phyloP scores from a whole-genome alignment of 306 rosid species.

The Comarum palustre region DNA sequence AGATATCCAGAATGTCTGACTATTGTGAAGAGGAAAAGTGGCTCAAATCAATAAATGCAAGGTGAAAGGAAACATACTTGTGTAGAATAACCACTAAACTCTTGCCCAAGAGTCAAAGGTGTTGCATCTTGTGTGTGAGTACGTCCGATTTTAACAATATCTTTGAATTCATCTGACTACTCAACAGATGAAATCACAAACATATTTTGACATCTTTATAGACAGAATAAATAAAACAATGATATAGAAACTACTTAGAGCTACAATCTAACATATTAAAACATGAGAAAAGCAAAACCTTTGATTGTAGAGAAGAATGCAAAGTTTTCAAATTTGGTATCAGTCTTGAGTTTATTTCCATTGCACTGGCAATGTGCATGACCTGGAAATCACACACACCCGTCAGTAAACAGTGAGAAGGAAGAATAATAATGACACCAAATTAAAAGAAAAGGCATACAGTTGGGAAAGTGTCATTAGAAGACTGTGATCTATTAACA shows the following conservation, averaged over 20 bases:
- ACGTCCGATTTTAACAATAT: conserved; percentile 94
- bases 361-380: conserved; percentile 95
- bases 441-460: conserved; percentile 43
- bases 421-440: neutral
- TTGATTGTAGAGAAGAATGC: conserved; percentile 60
- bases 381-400: conserved; percentile 49
- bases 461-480: conserved; percentile 96
- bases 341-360: conserved; percentile 74
- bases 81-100: conserved; percentile 94
- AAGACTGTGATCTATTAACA: conserved; percentile 94
- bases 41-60: conserved; percentile 14
- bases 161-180: conserved; percentile 89
- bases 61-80: conserved; percentile 55
- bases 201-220: neutral
- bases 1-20: conserved; percentile 13
- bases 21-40: conserved; percentile 8
- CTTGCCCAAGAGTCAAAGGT: conserved; percentile 97
- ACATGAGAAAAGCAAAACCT: conserved; percentile 48
- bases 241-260: neutral
- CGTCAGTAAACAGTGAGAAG: neutral
- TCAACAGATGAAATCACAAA: conserved; percentile 9
- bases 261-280: neutral
- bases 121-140: conserved; percentile 99
- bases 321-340: conserved; percentile 76
- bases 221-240: neutral